Percentiles rank a stretch among this genome's conserved stretches.
Conservation (phyloP, 805 yeast species). For the Saturnispora bothae region DNA sequence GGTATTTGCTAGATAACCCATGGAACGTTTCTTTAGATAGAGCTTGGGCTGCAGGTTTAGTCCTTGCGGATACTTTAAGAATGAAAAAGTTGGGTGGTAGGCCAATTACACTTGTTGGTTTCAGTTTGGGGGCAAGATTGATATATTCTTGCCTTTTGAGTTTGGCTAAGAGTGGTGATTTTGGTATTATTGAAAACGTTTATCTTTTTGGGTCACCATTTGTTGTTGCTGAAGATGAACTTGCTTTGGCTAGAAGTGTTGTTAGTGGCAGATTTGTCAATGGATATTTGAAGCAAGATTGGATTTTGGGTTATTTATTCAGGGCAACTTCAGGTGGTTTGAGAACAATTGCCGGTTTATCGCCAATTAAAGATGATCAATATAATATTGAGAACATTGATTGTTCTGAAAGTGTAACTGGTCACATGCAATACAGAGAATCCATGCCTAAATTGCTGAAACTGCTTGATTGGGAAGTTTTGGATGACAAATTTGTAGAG, state of each 20-base stretch:
- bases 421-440: conserved; percentile 96
- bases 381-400: conserved; percentile 63
- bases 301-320: conserved; percentile 92
- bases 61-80: conserved; percentile 83
- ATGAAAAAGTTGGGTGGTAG: conserved; percentile 83
- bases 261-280: conserved; percentile 86
- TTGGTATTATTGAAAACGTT: conserved; percentile 83
- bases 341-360: conserved; percentile 81
- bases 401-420: conserved; percentile 78
- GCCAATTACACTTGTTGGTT: conserved; percentile 88
- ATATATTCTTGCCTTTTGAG: conserved; percentile 84
- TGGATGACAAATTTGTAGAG: conserved; percentile 86
- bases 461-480: conserved; percentile 64
- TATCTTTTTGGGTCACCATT: conserved; percentile 81
- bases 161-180: conserved; percentile 74
- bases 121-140: conserved; percentile 86
- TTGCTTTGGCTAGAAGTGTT: conserved; percentile 68
- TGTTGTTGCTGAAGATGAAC: conserved; percentile 66
- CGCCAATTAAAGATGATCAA: conserved; percentile 49
- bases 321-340: conserved; percentile 95
- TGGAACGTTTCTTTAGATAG: conserved; percentile 96
- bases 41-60: conserved; percentile 92
- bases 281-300: conserved; percentile 86
- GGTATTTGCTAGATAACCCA: conserved; percentile 88
- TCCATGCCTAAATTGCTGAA: conserved; percentile 78